Evolutionary conservation across 371 early-diverging fungal genomes (phyloP).

Genomic region (Parasitella parasitica): DNA sequence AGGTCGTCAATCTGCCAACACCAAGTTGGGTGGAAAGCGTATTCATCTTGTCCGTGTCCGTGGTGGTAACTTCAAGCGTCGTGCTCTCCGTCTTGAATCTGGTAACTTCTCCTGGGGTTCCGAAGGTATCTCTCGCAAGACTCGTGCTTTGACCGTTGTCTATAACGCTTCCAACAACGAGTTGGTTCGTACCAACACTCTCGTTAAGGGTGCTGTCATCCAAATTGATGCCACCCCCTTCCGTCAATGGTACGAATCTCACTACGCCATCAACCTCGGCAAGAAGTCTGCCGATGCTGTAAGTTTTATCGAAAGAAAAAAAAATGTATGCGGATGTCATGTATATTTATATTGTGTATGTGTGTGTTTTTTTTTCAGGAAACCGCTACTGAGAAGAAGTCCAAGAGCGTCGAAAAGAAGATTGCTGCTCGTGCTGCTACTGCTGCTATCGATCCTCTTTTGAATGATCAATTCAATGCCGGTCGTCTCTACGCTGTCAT

Average conservation of each 20-base stretch:
- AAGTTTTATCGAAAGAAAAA: too few species aligned
- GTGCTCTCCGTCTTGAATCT: slow-evolving; percentile 96
- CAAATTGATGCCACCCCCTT: slow-evolving; percentile 99
- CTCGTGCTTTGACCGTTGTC: slow-evolving; percentile 96
- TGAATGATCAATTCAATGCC: slow-evolving; percentile 95
- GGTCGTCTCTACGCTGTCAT: slow-evolving; percentile 96
- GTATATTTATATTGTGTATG: too few species aligned
- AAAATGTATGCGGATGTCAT: too few species aligned
- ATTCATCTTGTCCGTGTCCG: slow-evolving; percentile 96
- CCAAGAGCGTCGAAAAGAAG: slow-evolving; percentile 91
- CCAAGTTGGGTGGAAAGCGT: slow-evolving; percentile 96
- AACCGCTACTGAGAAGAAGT: slow-evolving; percentile 77
- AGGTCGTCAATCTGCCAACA: slow-evolving; percentile 98
- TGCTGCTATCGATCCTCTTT: slow-evolving; percentile 83
- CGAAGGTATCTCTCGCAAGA: slow-evolving; percentile 92
- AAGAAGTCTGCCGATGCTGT: slow-evolving; percentile 74
- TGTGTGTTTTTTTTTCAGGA: slow-evolving; percentile 40
- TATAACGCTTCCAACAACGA: slow-evolving; percentile 99
- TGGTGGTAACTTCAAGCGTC: slow-evolving; percentile 99
- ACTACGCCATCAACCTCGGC: slow-evolving; percentile 90
- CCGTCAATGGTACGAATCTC: slow-evolving; percentile 97
- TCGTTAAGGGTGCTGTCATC: slow-evolving; percentile 98
- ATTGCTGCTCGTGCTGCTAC: slow-evolving; percentile 79
- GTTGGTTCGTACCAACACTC: slow-evolving; percentile 99
- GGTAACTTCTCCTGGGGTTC: slow-evolving; percentile 99